Percentiles rank a stretch among this genome's conserved stretches.
phyloP scores from a whole-genome alignment of 306 rosid genomes.

The Rosa persica region DNA sequence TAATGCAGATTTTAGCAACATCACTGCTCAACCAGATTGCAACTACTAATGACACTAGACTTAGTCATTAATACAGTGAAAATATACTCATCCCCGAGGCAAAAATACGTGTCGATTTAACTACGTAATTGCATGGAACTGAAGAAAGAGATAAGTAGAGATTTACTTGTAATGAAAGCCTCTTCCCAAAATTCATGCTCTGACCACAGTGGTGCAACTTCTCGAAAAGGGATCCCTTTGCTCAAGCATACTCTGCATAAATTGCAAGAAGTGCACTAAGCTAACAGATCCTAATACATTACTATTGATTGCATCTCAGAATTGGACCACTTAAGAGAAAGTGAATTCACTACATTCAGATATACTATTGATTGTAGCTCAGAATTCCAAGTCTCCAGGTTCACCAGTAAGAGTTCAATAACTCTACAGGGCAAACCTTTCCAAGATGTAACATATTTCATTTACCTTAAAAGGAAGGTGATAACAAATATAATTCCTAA shows the following conservation, averaged over 20 bases:
- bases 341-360: not conserved
- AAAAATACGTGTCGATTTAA: not conserved
- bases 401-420: not conserved
- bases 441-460: not conserved
- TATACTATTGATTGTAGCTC: not conserved
- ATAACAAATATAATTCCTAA: not conserved
- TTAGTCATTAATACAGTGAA: not conserved
- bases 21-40: not conserved
- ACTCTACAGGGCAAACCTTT: not conserved
- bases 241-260: slow-evolving; percentile 58
- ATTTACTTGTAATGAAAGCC: slow-evolving; percentile 83
- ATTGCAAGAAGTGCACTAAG: slow-evolving; percentile 18
- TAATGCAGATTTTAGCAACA: not conserved
- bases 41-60: not conserved
- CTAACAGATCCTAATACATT: slow-evolving; percentile 12
- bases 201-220: slow-evolving; percentile 86
- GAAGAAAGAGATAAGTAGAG: slow-evolving; percentile 10
- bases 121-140: slow-evolving; percentile 13
- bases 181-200: slow-evolving; percentile 69
- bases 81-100: not conserved
- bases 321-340: not conserved
- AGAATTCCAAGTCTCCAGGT: not conserved
- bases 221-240: slow-evolving; percentile 73
- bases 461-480: not conserved
- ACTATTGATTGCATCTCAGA: not conserved